Conservation (phyloP, 352 stramenopile genomes). For the Phytophthora hybrid region DNA sequence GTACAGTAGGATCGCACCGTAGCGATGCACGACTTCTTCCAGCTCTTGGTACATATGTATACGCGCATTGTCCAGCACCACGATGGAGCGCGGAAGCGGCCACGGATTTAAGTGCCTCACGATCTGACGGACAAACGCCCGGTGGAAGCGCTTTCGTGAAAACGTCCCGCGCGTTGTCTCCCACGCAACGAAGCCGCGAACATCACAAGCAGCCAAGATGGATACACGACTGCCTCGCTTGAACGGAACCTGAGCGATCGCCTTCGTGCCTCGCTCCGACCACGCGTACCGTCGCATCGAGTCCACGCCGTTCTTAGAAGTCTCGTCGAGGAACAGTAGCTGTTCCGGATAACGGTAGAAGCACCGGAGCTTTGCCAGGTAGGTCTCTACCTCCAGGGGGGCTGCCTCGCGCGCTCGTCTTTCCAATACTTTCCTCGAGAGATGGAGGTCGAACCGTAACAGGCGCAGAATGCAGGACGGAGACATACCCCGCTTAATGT, state of each 20-base stretch:
- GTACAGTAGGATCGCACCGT: background rate
- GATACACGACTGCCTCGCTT: constrained; percentile 12
- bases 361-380: background rate
- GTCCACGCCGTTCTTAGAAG: constrained; percentile 17
- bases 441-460: constrained; percentile 15
- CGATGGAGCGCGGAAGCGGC: background rate
- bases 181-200: constrained; percentile 22
- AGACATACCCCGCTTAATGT: no score
- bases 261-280: background rate
- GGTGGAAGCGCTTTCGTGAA: constrained; percentile 13
- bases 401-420: background rate
- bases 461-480: background rate
- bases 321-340: constrained; percentile 3
- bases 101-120: constrained; percentile 7
- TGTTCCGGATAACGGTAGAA: background rate
- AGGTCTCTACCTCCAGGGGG: no score
- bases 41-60: background rate
- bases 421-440: constrained; percentile 28
- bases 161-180: constrained; percentile 13
- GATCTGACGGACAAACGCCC: background rate
- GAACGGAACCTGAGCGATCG: constrained; percentile 12
- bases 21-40: background rate
- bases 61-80: background rate
- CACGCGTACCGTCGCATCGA: constrained; percentile 18
- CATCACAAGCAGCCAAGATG: constrained; percentile 18